Evolutionary conservation across 108 stramenopile genomes (phyloP).

Genomic region (Tribonema minus): DNA sequence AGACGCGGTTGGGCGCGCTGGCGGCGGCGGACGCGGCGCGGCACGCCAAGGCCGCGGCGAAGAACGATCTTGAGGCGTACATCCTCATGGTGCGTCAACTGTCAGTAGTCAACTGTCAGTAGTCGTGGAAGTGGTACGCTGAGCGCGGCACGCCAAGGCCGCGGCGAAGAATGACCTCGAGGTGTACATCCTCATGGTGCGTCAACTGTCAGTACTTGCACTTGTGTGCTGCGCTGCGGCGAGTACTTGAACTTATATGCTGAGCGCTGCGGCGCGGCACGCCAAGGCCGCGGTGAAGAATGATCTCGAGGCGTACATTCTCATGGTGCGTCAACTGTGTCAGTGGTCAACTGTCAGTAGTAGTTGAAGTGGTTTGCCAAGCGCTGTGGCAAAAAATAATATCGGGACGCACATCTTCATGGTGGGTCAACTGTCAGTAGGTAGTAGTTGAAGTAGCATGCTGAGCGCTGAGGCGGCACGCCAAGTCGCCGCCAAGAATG

Average conservation of each 20-base stretch:
- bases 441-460: too few relatives aligned
- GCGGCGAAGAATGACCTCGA: slow-evolving; percentile 90
- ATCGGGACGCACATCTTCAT: slow-evolving; percentile 87
- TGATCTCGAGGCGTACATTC: not conserved
- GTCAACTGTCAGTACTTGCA: not conserved
- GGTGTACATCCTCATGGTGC: slow-evolving; percentile 75
- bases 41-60: slow-evolving; percentile 73
- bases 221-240: not conserved
- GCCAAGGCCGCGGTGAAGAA: not conserved
- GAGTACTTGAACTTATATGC: not conserved
- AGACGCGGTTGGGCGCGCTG: slow-evolving; percentile 69
- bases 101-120: too few relatives aligned
- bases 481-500: too few relatives aligned
- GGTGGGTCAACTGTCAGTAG: too few relatives aligned
- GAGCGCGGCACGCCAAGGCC: too few relatives aligned
- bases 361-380: too few relatives aligned
- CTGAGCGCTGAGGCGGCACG: too few relatives aligned
- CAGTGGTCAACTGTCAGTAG: not conserved
- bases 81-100: too few relatives aligned
- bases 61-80: slow-evolving; percentile 88
- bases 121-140: too few relatives aligned
- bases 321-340: not conserved
- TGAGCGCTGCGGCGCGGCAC: not conserved
- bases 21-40: slow-evolving; percentile 76
- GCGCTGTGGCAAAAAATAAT: slow-evolving; percentile 79